phyloP scores from a whole-genome alignment of 2,329 filamentous ascomycete species.

The Aspergillus luchuensis region DNA sequence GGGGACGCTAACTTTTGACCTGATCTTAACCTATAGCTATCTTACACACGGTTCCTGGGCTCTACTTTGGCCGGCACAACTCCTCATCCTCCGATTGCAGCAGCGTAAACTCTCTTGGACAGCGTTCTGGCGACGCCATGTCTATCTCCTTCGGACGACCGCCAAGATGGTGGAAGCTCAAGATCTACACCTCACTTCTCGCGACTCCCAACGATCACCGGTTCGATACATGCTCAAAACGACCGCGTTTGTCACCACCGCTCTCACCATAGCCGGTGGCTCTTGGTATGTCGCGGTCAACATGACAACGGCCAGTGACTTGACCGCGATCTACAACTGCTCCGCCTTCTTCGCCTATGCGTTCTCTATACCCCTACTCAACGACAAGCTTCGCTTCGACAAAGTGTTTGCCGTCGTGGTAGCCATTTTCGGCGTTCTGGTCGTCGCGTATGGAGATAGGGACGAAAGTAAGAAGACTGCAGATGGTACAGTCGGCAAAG shows the following conservation, averaged over 20 bases:
- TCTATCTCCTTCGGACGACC: slow-evolving; percentile 64
- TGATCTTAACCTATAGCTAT: slow-evolving; percentile 54
- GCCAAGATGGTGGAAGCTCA: slow-evolving; percentile 84
- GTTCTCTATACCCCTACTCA: slow-evolving; percentile 86
- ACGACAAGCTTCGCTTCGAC: slow-evolving; percentile 78
- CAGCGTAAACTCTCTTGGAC: slow-evolving; percentile 77
- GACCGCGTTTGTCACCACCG: slow-evolving; percentile 78
- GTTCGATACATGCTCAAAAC: slow-evolving; percentile 75
- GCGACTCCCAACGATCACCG: slow-evolving; percentile 50
- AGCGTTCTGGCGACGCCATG: slow-evolving; percentile 79
- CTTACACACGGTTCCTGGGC: slow-evolving; percentile 94
- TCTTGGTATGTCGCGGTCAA: slow-evolving; percentile 96
- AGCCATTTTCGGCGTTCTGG: slow-evolving; percentile 83
- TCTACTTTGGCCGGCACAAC: slow-evolving; percentile 82
- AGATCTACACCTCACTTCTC: slow-evolving; percentile 63
- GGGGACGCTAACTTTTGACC: not conserved
- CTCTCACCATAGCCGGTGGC: slow-evolving; percentile 85
- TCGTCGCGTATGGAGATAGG: slow-evolving; percentile 92
- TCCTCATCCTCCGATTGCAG: slow-evolving; percentile 76
- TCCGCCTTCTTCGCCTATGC: slow-evolving; percentile 98
- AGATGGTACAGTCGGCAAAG: slow-evolving; percentile 41
- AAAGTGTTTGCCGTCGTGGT: slow-evolving; percentile 86
- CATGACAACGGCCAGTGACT: slow-evolving; percentile 86
- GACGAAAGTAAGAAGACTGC: slow-evolving; percentile 52
- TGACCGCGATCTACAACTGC: slow-evolving; percentile 99